Conservation (phyloP, 2,329 filamentous ascomycete species). For the Hypoxylon sp. region DNA sequence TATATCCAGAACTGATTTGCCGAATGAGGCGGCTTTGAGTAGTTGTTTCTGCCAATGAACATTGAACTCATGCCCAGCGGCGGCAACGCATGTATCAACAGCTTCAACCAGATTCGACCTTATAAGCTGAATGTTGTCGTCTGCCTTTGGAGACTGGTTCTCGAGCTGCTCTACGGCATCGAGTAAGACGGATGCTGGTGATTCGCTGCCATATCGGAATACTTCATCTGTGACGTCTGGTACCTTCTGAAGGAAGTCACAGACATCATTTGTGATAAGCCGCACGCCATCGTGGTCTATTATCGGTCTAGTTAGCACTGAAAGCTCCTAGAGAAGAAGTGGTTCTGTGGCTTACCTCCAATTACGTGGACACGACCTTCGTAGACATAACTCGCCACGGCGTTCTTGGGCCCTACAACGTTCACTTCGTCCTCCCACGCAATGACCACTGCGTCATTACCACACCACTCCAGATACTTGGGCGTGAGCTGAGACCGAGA, state of each 20-base stretch:
- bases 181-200: constrained; percentile 89
- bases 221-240: constrained; percentile 88
- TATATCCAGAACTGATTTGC: constrained; percentile 95
- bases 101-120: constrained; percentile 88
- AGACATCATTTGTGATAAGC: constrained; percentile 91
- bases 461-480: constrained; percentile 94
- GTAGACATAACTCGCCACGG: constrained; percentile 84
- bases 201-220: constrained; percentile 88
- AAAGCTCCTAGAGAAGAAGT: neutral
- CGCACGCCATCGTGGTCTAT: constrained; percentile 84
- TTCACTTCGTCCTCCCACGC: constrained; percentile 99
- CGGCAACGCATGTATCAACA: constrained; percentile 92
- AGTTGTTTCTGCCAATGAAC: constrained; percentile 94
- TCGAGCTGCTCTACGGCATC: constrained; percentile 94
- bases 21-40: constrained; percentile 95
- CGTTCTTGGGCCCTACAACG: constrained; percentile 86
- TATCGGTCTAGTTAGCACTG: constrained; percentile 42
- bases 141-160: constrained; percentile 93
- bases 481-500: constrained; percentile 87
- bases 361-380: constrained; percentile 91
- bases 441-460: constrained; percentile 90
- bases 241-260: constrained; percentile 96
- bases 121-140: constrained; percentile 97
- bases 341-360: constrained; percentile 69
- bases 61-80: constrained; percentile 91